Base-by-base conservation (phyloP, 352 stramenopile genomes). In the Globisporangium iwayamae region DNA sequence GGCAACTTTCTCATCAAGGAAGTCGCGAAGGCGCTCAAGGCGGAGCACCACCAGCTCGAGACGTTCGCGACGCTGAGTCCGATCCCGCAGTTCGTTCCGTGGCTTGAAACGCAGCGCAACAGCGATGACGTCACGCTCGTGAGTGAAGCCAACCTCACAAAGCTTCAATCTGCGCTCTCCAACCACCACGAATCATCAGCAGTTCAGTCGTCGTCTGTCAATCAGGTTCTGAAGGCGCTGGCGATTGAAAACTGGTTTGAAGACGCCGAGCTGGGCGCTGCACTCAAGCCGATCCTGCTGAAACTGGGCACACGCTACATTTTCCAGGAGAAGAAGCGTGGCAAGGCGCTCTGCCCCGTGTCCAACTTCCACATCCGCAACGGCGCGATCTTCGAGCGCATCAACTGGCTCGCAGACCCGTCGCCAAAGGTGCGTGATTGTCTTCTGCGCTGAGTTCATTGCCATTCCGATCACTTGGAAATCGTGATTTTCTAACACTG, bases 1-100 rank as follows among this genome's bases (percentile, higher is more conserved):
- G 96, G 95, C 46, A 98, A 98, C 72, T 97, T 97, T 69, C 71
- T 99, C 30, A 98, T 99, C 65, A 98, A 98, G 73, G 81, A 96
- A 69, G 93, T 98, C 14, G 93, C 96, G 28, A 92, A 96, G 71
- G 69, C 75, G 38, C 70, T 96, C 28, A 83, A 79, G 70, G 62
- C 66, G 20, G 89, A 96, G 57, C 70, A 89, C 50, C 73, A 68
- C 0, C 81, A 93, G 38, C 73, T 95, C 10, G 65, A 78, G 62
- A 96, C 84, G 20, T 99, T 98, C 72, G 89, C 91, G n/a, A 99
- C 96, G 1, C 73, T 99, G 43, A 98, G 90, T 60, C 96, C 96
- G 10, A 91, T 99, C 34, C 96, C 96, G 16, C 85, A 92, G 28
- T 98, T 99, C 72, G 81, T 92, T 36, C 72, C 79, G 32, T 99